Evolutionary conservation across 2,329 filamentous ascomycete species (phyloP).

Genomic region (Colletotrichum acutatum): DNA sequence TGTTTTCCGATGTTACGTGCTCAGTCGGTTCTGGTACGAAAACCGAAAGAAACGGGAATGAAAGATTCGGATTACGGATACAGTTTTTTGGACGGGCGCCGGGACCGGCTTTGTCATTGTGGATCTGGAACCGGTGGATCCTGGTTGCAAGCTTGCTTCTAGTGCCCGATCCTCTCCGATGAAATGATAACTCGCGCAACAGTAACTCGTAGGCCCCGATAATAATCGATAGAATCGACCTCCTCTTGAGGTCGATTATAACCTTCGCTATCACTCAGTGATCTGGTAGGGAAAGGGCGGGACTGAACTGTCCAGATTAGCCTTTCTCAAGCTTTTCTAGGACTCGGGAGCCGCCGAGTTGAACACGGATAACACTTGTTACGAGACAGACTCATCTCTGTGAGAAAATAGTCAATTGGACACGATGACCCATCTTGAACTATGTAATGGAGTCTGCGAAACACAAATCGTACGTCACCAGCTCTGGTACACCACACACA

Average conservation of each 20-base stretch:
- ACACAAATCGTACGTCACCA: no score
- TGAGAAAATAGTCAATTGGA: background rate
- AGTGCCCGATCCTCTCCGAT: conserved; percentile 18
- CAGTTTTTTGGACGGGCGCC: background rate
- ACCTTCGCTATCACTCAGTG: background rate
- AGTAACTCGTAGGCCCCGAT: no score
- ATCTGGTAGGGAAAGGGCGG: background rate
- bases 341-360: background rate
- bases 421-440: background rate
- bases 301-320: background rate
- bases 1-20: conserved; percentile 23
- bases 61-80: conserved; percentile 24
- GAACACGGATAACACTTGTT: background rate
- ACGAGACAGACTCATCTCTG: background rate
- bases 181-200: background rate
- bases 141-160: background rate
- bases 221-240: background rate
- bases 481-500: no score
- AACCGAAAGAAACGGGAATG: conserved; percentile 23
- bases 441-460: no score
- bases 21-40: conserved; percentile 21
- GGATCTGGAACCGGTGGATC: conserved; percentile 16
- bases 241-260: background rate
- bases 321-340: no score
- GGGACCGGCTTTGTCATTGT: conserved; percentile 16